A percentile compares a stretch with the other conserved stretches of the same genome.
Evolutionary conservation across 176 grass and related monocot species (phyloP).

Genomic region (Juncus inflexus): DNA sequence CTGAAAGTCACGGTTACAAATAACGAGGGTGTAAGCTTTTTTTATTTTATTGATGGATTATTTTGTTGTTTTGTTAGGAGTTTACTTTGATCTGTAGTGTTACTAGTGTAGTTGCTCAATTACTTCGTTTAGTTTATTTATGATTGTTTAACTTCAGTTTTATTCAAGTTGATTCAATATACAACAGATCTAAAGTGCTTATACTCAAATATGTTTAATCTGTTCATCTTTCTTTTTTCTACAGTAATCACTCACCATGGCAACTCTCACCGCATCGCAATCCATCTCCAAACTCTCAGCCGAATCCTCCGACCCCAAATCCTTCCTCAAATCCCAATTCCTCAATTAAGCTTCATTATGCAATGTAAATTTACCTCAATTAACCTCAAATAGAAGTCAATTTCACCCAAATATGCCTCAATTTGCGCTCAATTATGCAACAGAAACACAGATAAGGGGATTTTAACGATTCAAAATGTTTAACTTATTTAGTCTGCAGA

Average conservation of each 20-base stretch:
- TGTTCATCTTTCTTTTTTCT: neutral
- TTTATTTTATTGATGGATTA: conserved; percentile 1
- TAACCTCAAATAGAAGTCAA: too few relatives aligned
- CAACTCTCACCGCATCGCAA: conserved; percentile 48
- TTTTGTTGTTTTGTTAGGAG: neutral
- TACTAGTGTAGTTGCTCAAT: neutral
- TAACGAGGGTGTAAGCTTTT: neutral
- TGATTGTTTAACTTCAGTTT: neutral
- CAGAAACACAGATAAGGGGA: too few relatives aligned
- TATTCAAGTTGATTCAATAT: conserved; percentile 2
- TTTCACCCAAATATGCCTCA: too few relatives aligned
- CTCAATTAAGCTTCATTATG: neutral
- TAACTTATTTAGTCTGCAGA: too few relatives aligned
- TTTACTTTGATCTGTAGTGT: neutral
- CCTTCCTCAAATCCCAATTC: conserved; percentile 22
- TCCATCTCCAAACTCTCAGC: conserved; percentile 35
- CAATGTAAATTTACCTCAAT: too few relatives aligned
- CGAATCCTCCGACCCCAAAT: conserved; percentile 5
- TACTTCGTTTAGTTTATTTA: neutral
- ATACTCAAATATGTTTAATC: neutral
- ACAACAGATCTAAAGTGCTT: neutral
- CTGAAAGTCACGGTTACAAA: conserved; percentile 21
- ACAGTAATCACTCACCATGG: conserved; percentile 35
- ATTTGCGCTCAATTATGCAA: too few relatives aligned
- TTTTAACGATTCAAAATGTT: too few relatives aligned